Evolutionary conservation across 208 protist genomes (phyloP), one percentile per base, ranked within the genome.

Genomic region (Crithidia sp.): DNA sequence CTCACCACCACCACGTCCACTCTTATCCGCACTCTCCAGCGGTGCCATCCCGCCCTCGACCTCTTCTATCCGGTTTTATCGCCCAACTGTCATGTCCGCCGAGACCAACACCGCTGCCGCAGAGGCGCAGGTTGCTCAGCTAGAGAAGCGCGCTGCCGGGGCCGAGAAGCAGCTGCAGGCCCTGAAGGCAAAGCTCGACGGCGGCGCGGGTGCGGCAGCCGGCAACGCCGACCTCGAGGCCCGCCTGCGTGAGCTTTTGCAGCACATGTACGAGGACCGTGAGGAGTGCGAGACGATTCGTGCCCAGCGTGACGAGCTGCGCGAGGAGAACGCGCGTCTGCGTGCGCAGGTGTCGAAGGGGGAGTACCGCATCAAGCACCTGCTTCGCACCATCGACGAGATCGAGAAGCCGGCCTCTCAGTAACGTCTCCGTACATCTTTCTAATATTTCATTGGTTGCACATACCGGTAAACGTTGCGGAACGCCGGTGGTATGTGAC

Each of bases 341-440:
- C 71, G 77, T 16, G 49, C 56, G 59, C 88, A 92, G 70, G 77
- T 94, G 6, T 44, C 45, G 47, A 96, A 94, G 73, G 77, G 85
- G 36, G 89, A 93, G 74, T 96, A 96, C 78, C 87, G 92, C 59
- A 77, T 88, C n/a, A 84, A 92, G 78, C 92, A 96, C 76, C 85
- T 96, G n/a, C 71, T 96, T 36, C 78, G 85, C 56, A 96, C 86
- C 16, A 92, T 96, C 58, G 74, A 87, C 37, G 87, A 93, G 61
- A 79, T 94, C 9, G 90, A 92, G 65, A 52, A 65, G 41, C n/a
- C 54, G 0, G 47, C 62, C 9, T 17, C 60, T 10, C 52, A 77
- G 50, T 40, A 65, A 50, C 0, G 45, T 7, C 45, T 49, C 9
- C 45, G 45, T 13, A 49, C 12, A 28, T 28, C 28, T 28, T 28